phyloP scores from a whole-genome alignment of 805 yeast species.

The Saccharomyces paradoxus region DNA sequence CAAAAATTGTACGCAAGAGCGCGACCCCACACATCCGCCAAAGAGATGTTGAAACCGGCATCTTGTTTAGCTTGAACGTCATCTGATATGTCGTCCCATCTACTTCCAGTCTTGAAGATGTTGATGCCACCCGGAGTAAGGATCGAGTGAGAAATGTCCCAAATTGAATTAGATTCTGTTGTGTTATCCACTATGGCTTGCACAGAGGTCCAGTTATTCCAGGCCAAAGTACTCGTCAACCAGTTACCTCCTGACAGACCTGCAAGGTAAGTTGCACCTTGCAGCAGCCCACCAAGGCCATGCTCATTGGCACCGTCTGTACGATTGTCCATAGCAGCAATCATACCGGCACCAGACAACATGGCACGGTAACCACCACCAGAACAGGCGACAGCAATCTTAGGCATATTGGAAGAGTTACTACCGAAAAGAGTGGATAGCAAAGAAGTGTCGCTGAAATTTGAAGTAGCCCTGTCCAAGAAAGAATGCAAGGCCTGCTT shows the following conservation, averaged over 20 bases:
- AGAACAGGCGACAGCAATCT: constrained; percentile 55
- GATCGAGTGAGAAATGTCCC: constrained; percentile 62
- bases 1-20: constrained; percentile 67
- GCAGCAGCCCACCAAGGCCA: constrained; percentile 69
- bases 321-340: constrained; percentile 75
- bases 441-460: constrained; percentile 14
- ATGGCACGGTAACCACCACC: constrained; percentile 94
- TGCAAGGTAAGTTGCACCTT: constrained; percentile 59
- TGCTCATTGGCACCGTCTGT: constrained; percentile 45
- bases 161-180: constrained; percentile 38
- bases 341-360: constrained; percentile 76
- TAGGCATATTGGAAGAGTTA: constrained; percentile 20
- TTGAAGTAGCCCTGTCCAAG: constrained; percentile 33
- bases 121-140: constrained; percentile 57
- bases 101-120: constrained; percentile 41
- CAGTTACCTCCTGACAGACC: constrained; percentile 85
- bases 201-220: constrained; percentile 67
- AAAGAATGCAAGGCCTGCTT: constrained; percentile 38
- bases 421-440: constrained; percentile 15
- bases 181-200: constrained; percentile 43
- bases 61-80: constrained; percentile 44
- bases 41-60: constrained; percentile 61
- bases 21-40: constrained; percentile 78
- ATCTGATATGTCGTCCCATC: constrained; percentile 46
- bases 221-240: constrained; percentile 61